Conservation (phyloP, 805 yeast species). For the Yamadazyma insecticola region DNA sequence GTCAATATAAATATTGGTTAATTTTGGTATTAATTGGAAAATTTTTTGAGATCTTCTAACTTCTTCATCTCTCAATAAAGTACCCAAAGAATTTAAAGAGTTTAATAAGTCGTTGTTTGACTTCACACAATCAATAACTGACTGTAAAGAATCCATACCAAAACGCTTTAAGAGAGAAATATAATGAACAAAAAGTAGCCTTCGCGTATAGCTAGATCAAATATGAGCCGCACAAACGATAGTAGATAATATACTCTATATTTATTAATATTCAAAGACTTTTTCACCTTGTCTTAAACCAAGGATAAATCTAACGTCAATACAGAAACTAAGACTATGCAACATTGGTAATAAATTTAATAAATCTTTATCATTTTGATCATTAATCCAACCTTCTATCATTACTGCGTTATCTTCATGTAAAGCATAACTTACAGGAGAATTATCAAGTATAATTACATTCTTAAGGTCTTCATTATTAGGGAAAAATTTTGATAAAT, state of each 20-base stretch:
- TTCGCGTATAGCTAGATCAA: too few species aligned
- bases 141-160: too few species aligned
- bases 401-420: constrained; percentile 86
- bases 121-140: too few species aligned
- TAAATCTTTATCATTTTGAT: constrained; percentile 84
- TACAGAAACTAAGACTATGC: constrained; percentile 68
- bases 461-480: constrained; percentile 71
- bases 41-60: constrained; percentile 9
- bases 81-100: constrained; percentile 13
- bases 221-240: too few species aligned
- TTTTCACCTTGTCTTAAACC: constrained; percentile 72
- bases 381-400: constrained; percentile 97
- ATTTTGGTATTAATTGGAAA: constrained; percentile 2
- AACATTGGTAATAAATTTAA: constrained; percentile 77
- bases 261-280: constrained; percentile 40
- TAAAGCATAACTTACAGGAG: constrained; percentile 82
- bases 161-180: too few species aligned
- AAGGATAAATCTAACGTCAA: constrained; percentile 78
- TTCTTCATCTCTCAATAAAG: constrained; percentile 16
- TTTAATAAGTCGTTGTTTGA: neutral
- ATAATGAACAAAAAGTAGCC: too few species aligned
- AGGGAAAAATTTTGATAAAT: constrained; percentile 34
- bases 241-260: too few species aligned
- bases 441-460: constrained; percentile 82
- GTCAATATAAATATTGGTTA: constrained; percentile 1